phyloP scores from a whole-genome alignment of 805 yeast genomes.

The Torulaspora franciscae region DNA sequence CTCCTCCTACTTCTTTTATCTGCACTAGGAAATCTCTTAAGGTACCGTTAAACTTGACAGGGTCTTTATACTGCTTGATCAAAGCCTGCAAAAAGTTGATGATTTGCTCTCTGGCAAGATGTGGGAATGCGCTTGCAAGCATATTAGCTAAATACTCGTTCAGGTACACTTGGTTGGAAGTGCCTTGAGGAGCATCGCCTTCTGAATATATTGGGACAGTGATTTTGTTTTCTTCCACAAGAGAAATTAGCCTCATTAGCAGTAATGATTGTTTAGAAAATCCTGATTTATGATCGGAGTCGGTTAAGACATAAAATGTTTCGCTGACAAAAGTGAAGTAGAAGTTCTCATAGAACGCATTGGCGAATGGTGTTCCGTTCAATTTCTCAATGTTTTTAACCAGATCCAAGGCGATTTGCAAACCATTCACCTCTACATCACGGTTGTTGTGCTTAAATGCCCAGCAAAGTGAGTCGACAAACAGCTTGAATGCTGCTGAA shows the following conservation, averaged over 20 bases:
- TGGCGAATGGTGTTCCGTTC: constrained; percentile 64
- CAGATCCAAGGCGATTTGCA: constrained; percentile 76
- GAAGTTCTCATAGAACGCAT: constrained; percentile 82
- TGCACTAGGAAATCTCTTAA: constrained; percentile 95
- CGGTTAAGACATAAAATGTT: constrained; percentile 88
- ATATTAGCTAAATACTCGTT: constrained; percentile 77
- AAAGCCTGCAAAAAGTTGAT: constrained; percentile 75
- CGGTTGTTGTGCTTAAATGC: constrained; percentile 96
- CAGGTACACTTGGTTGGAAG: constrained; percentile 72
- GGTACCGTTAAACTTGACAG: constrained; percentile 69
- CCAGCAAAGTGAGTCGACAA: constrained; percentile 94
- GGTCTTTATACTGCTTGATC: constrained; percentile 67
- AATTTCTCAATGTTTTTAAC: constrained; percentile 77
- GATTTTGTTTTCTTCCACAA: constrained; percentile 74
- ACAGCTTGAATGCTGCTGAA: constrained; percentile 84
- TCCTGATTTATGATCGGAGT: constrained; percentile 96
- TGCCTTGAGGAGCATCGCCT: constrained; percentile 81
- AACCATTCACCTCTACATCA: constrained; percentile 91
- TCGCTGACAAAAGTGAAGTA: constrained; percentile 87
- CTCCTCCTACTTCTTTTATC: constrained; percentile 93
- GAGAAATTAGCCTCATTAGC: constrained; percentile 73
- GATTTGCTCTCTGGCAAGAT: constrained; percentile 78
- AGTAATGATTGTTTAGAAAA: constrained; percentile 83
- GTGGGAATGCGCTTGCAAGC: constrained; percentile 87
- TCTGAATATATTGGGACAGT: constrained; percentile 70